phyloP scores from a whole-genome alignment of 2,329 filamentous ascomycete species.

The Colletotrichum lupini region DNA sequence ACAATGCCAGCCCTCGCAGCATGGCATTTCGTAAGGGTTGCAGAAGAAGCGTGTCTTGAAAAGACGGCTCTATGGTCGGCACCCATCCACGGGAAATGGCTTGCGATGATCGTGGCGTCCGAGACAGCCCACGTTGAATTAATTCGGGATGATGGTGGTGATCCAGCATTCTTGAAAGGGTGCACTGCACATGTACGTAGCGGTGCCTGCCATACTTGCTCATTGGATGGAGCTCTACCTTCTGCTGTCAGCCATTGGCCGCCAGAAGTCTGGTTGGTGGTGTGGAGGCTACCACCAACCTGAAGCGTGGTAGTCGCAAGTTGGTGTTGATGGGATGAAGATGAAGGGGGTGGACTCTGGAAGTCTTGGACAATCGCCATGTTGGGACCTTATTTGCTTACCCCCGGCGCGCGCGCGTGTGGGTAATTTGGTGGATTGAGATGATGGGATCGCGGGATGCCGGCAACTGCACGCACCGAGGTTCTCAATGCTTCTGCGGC shows the following conservation, averaged over 20 bases:
- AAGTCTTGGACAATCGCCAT: neutral
- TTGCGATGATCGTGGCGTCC: neutral
- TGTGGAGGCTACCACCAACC: conserved; percentile 17
- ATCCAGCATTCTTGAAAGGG: neutral
- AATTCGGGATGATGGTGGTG: neutral
- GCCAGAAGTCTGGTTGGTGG: conserved; percentile 1
- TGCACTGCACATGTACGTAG: neutral
- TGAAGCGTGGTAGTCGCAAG: conserved; percentile 1
- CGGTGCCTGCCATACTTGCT: neutral
- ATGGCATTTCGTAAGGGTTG: neutral
- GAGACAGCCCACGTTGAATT: neutral
- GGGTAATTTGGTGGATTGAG: neutral
- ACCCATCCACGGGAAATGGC: neutral
- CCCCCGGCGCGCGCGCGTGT: neutral
- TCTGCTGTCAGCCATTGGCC: neutral
- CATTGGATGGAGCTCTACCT: neutral
- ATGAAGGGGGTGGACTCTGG: neutral
- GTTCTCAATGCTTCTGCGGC: neutral
- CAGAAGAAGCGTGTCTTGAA: neutral
- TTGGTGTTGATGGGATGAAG: neutral
- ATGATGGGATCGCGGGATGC: neutral
- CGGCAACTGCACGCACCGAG: neutral
- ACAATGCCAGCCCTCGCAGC: neutral
- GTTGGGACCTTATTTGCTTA: neutral
- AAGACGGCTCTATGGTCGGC: neutral